Percentiles rank a stretch among this genome's conserved stretches.
These are phyloP conservation scores for Tetracladium setigerum DNA, from an alignment of 495 filamentous ascomycete species.

Conservation along the genomic window DNA sequence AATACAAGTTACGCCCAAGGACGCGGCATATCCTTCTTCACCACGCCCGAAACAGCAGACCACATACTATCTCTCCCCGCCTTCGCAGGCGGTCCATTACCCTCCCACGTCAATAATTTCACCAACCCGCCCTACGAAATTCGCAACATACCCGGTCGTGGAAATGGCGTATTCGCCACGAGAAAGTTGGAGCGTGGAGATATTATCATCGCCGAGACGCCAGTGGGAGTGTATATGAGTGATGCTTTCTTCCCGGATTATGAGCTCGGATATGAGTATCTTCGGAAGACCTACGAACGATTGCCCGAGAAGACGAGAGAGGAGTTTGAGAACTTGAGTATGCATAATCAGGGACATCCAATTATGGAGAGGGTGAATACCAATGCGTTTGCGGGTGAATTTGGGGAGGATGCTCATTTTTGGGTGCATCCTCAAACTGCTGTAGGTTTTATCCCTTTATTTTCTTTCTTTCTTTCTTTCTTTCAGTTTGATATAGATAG, in stretches of 20 bases:
- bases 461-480: too few species aligned
- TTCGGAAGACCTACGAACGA: slow-evolving; percentile 15
- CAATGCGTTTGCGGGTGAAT: slow-evolving; percentile 18
- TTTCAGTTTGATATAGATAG: too few species aligned
- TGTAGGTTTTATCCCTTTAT: slow-evolving; percentile 4
- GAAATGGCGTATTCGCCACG: slow-evolving; percentile 21
- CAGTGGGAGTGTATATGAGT: slow-evolving; percentile 15
- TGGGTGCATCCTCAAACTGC: slow-evolving; percentile 18
- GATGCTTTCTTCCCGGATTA: slow-evolving; percentile 15
- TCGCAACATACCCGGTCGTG: slow-evolving; percentile 10
- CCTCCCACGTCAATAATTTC: slow-evolving; percentile 12
- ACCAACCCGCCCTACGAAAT: slow-evolving; percentile 13
- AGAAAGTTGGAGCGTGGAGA: slow-evolving; percentile 14
- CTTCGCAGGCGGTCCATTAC: not conserved
- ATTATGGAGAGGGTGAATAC: slow-evolving; percentile 21
- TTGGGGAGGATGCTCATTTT: slow-evolving; percentile 16
- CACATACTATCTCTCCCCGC: slow-evolving; percentile 6
- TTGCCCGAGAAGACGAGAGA: slow-evolving; percentile 10
- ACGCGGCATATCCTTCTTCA: slow-evolving; percentile 20
- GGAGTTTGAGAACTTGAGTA: slow-evolving; percentile 7
- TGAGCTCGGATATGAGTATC: slow-evolving; percentile 7
- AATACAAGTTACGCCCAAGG: slow-evolving; percentile 13
- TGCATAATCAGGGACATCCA: slow-evolving; percentile 8
- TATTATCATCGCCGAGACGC: slow-evolving; percentile 12
- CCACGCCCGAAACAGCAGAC: slow-evolving; percentile 10